A percentile compares a stretch with the other conserved stretches of the same genome.
Conservation (phyloP, 2,329 filamentous ascomycete species). For the Ambrosiella beaveri region DNA sequence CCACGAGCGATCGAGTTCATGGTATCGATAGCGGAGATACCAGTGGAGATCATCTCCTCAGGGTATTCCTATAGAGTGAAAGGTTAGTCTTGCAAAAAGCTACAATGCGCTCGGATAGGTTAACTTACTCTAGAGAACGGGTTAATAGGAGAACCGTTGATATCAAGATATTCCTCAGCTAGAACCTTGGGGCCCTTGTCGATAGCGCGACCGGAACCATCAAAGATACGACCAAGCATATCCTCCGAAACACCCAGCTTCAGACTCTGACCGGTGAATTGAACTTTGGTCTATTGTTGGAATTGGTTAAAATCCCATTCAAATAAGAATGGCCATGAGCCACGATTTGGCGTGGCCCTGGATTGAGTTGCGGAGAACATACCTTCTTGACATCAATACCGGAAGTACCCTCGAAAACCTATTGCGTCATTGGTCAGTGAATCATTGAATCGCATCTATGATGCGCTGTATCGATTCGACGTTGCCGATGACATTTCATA, state of each 20-base stretch:
- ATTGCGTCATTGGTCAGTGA: constrained; percentile 14
- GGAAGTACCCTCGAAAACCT: constrained; percentile 94
- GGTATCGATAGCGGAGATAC: constrained; percentile 97
- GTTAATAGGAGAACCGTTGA: constrained; percentile 98
- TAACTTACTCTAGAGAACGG: constrained; percentile 74
- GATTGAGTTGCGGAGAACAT: constrained; percentile 16
- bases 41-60: constrained; percentile 99
- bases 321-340: not conserved
- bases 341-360: not conserved
- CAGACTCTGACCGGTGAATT: constrained; percentile 91
- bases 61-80: constrained; percentile 58
- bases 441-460: not conserved
- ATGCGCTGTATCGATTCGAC: too few species aligned
- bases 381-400: constrained; percentile 99
- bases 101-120: not conserved
- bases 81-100: not conserved
- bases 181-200: constrained; percentile 98
- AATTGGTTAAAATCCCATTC: constrained; percentile 16
- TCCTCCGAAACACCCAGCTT: constrained; percentile 98
- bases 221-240: constrained; percentile 97
- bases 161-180: constrained; percentile 95
- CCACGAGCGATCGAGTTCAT: constrained; percentile 98
- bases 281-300: constrained; percentile 63
- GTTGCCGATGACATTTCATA: too few species aligned
- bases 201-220: constrained; percentile 93